Evolutionary conservation across 768 basidiomycete species (phyloP), one percentile per base, ranked within the genome.

Genomic region (Collybia nuda): DNA sequence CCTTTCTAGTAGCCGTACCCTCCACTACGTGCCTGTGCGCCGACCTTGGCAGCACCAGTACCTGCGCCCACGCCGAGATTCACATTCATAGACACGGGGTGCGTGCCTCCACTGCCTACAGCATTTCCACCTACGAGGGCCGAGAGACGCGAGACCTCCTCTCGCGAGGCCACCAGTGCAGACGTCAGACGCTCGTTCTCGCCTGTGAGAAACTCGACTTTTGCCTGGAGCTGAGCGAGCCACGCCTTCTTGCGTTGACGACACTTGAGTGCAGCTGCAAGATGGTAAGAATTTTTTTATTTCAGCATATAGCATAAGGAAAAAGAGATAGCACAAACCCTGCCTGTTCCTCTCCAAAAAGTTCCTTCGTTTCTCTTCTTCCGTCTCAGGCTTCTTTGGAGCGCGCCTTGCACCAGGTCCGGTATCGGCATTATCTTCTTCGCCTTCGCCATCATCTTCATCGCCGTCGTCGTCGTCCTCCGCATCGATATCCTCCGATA

Each of bases 191-290:
- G 85, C 67, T 98, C 96, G 70, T 99, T 99, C 71, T 99, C 97
- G 56, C 87, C 84, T n/a, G 80, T 75, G 36, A 99, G 81, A 58
- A 76, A 90, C 65, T 99, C 97, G 69, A 96, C 93, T 62, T 95
- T 95, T 36, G 87, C 83, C 68, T 99, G 97, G 15, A 99, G 77
- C 55, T 90, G 86, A 23, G 85, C 79, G 12, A 98, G 81, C 97
- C 97, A 99, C 4, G 93, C 93, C 69, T 99, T 99, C 72, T 99
- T 99, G 51, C 97, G 89, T 65, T 99, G 97, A 29, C 97, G 93
- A 70, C 97, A 99, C 73, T 98, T 98, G 58, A 98, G 84, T 5
- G 97, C 97, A 54, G 97, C 96, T 98, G 59, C 24, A 26, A 4
- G 24, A 26, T 7, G 1, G 47, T 9, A 42, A 24, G 29, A 11